A percentile compares a stretch with the other conserved stretches of the same genome.
phyloP scores from a whole-genome alignment of 1,284 basidiomycete species.

The Pulveroboletus sp. region DNA sequence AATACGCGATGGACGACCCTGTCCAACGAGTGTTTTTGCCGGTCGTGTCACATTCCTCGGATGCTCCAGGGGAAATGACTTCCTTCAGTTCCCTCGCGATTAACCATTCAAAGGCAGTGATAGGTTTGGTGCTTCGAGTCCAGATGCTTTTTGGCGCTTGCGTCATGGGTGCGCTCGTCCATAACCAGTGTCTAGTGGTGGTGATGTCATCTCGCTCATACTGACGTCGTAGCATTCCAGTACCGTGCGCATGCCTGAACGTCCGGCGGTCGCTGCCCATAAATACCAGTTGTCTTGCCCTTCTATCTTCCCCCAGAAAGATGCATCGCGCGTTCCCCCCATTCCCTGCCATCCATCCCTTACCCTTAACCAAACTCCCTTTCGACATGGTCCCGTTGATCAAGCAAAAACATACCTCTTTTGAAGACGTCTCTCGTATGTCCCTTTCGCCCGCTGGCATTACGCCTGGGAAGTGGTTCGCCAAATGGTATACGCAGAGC shows the following conservation, averaged over 20 bases:
- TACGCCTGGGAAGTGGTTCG: background rate
- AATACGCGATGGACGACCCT: no score
- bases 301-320: background rate
- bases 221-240: conserved; percentile 2
- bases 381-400: conserved; percentile 6
- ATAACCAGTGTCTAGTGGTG: background rate
- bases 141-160: no score
- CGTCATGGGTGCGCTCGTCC: background rate
- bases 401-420: no score
- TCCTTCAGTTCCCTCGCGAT: no score
- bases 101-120: no score
- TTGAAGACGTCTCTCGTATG: conserved; percentile 10
- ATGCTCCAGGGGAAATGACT: no score
- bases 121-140: no score
- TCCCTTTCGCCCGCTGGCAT: conserved; percentile 1
- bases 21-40: no score
- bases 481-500: background rate
- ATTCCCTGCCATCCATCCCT: background rate
- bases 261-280: background rate
- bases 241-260: background rate
- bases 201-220: background rate
- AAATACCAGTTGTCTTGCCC: background rate
- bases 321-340: background rate
- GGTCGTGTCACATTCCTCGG: no score
- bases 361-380: background rate